Evolutionary conservation across 352 stramenopile species (phyloP), one percentile per base, ranked within the genome.

Genomic region (Pythium brassicae): DNA sequence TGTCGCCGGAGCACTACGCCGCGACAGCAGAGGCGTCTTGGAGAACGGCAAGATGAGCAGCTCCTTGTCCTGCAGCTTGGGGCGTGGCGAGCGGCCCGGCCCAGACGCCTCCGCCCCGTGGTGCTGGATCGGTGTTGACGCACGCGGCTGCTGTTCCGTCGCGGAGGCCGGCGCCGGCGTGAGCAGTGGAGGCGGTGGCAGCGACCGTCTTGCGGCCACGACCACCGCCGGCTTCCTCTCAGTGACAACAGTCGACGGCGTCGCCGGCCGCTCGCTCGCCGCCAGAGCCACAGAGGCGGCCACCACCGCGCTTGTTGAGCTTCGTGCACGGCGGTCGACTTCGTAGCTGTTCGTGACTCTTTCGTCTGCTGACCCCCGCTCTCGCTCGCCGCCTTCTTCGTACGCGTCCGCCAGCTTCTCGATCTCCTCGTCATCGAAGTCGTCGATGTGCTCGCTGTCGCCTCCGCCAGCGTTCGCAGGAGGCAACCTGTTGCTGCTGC

Each of bases 41-140:
- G 81, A 91, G 40, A 89, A 89, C 2, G 78, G 81, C 9, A 76
- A 89, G 40, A 89, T 87, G 9, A 74, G 35, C 17, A 37, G 32
- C 32, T 64, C 39, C n/a, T 52, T 57, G 43, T 29, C 27, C 7
- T 68, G 63, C 48, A 57, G 56, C n/a, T 65, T 62, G 2, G 75
- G 77, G 4, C 77, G 63, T 25, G 75, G 75, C 2, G 74, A 85
- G 11, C 66, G 72, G 47, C 72, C 74, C 19, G 53, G 23, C 27
- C 71, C 56, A 2, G 39, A 45, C 19, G 58, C 34, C 49, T 56
- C 22, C 6, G 70, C 53, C 15, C 27, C 25, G 4, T 65, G 39
- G 7, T 19, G 39, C 8, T 19, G 61, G 17, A 52, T 53, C 15
- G 64, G 66, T 7, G 66, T 61, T 11, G 61, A 50, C 8, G 59